A percentile compares a stretch with the other conserved stretches of the same genome.
Conservation (phyloP, 140 eudicot species). For the Ambrosia hybrid region DNA sequence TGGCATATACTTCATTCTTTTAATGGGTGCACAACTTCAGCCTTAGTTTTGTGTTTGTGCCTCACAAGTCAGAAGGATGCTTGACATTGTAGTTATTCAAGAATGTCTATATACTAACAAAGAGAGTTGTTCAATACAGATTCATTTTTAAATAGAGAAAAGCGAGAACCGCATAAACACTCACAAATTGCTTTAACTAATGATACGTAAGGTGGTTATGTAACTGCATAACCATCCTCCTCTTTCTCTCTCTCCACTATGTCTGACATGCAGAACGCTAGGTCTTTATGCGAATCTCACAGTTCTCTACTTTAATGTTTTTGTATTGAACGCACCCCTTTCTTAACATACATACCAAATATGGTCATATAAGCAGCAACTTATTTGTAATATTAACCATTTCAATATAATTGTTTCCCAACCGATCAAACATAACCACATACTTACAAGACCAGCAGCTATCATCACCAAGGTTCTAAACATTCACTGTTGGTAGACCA, state of each 20-base stretch:
- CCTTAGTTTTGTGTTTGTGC: conserved; percentile 1
- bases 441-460: not conserved
- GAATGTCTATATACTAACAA: not conserved
- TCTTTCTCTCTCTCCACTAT: not conserved
- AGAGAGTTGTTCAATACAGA: not conserved
- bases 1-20: not conserved
- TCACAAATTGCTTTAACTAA: not conserved
- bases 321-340: no score
- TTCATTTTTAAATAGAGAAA: not conserved
- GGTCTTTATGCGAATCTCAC: not conserved
- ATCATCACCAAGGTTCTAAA: conserved; percentile 60
- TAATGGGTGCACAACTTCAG: not conserved
- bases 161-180: not conserved
- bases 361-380: not conserved
- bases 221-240: not conserved
- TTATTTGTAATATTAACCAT: not conserved
- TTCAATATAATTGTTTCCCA: not conserved
- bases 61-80: not conserved
- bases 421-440: not conserved
- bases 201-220: not conserved
- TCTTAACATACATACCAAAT: not conserved
- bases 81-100: not conserved
- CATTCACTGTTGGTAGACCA: conserved; percentile 42
- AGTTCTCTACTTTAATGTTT: no score
- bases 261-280: not conserved